Percentiles rank a stretch among this genome's conserved stretches.
These are phyloP conservation scores for Aspergillus pseudonomiae DNA, from an alignment of 2,329 filamentous ascomycete species.

Conservation along the genomic window DNA sequence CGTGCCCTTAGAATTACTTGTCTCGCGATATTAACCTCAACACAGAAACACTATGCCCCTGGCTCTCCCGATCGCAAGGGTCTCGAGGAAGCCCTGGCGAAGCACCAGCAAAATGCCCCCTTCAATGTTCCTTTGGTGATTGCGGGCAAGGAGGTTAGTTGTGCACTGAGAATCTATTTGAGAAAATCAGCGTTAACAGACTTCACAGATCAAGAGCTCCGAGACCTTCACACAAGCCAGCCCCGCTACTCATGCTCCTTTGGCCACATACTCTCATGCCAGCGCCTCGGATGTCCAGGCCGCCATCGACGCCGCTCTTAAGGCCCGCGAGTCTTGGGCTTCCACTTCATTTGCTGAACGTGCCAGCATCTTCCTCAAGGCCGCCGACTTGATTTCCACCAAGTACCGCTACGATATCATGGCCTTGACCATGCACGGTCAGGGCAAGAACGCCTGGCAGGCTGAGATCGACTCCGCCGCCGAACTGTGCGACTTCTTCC, in stretches of 20 bases:
- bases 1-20: neutral
- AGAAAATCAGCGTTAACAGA: neutral
- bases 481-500: constrained; percentile 88
- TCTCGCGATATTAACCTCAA: neutral
- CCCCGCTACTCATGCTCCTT: constrained; percentile 76
- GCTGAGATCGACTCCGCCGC: constrained; percentile 97
- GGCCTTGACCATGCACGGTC: constrained; percentile 92
- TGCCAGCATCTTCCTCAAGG: constrained; percentile 92
- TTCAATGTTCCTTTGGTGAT: constrained; percentile 82
- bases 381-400: constrained; percentile 82
- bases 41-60: constrained; percentile 84
- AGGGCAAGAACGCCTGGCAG: constrained; percentile 98
- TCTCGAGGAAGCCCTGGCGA: constrained; percentile 72
- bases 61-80: constrained; percentile 77
- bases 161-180: neutral
- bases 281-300: constrained; percentile 72
- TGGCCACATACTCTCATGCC: constrained; percentile 86
- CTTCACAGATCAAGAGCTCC: constrained; percentile 35
- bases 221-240: constrained; percentile 67
- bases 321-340: constrained; percentile 87
- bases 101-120: constrained; percentile 68
- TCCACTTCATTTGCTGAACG: constrained; percentile 84
- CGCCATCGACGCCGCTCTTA: constrained; percentile 82
- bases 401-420: constrained; percentile 98
- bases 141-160: constrained; percentile 74